These are phyloP conservation scores for Leptosphaerulina australis DNA, from an alignment of 2,329 filamentous ascomycete genomes.

Conservation along the genomic window DNA sequence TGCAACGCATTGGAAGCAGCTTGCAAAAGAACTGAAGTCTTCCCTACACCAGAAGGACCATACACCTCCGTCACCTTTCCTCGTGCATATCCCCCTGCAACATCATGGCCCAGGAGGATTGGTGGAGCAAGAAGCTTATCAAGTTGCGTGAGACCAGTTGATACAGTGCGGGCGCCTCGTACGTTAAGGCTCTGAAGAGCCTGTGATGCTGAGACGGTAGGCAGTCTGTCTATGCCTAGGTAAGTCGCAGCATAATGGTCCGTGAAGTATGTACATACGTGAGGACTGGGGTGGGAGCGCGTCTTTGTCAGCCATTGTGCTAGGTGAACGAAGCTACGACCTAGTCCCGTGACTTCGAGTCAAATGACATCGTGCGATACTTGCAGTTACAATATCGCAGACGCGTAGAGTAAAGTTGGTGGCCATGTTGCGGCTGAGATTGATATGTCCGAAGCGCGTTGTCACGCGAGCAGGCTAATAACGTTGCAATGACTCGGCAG, in stretches of 20 bases:
- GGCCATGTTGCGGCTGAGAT: slow-evolving; percentile 10
- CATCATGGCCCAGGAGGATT: slow-evolving; percentile 30
- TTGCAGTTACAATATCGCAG: slow-evolving; percentile 3
- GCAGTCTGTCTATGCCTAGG: slow-evolving; percentile 67
- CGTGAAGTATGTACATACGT: slow-evolving; percentile 39
- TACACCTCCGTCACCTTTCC: slow-evolving; percentile 86
- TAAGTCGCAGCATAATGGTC: slow-evolving; percentile 21
- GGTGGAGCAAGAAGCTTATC: slow-evolving; percentile 50
- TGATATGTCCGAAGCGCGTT: slow-evolving; percentile 25
- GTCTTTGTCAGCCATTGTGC: slow-evolving; percentile 41
- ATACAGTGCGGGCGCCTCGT: slow-evolving; percentile 54
- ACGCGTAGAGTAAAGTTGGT: neutral
- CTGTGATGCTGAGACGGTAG: slow-evolving; percentile 77
- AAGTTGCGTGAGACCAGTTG: slow-evolving; percentile 57
- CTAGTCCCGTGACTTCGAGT: slow-evolving; percentile 32
- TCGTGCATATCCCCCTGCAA: slow-evolving; percentile 65
- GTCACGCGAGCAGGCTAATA: slow-evolving; percentile 30
- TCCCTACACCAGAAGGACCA: slow-evolving; percentile 84
- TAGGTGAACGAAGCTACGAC: neutral
- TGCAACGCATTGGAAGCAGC: slow-evolving; percentile 68
- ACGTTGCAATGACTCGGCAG: slow-evolving; percentile 30
- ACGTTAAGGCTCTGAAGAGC: slow-evolving; percentile 67
- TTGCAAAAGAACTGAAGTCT: slow-evolving; percentile 80
- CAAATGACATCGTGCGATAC: slow-evolving; percentile 25
- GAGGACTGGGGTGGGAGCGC: slow-evolving; percentile 41